Evolutionary conservation across 1,139 yeast species (phyloP).

Genomic region (Meyerozyma elateridarum): DNA sequence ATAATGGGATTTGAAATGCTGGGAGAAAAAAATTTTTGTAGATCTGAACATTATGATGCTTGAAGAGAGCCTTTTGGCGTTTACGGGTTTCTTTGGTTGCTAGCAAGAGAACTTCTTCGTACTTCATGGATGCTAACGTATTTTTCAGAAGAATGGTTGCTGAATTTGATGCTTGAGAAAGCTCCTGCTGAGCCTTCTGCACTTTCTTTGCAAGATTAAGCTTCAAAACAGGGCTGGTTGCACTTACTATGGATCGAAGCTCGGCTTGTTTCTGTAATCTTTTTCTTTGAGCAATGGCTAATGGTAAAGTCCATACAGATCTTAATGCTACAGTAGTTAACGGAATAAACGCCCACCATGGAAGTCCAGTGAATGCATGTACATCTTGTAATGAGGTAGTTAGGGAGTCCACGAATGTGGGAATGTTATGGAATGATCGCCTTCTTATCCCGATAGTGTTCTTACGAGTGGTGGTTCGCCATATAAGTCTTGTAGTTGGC

Average conservation of each 20-base stretch:
- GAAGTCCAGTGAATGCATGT: constrained; percentile 56
- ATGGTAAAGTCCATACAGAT: constrained; percentile 65
- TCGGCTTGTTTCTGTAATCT: constrained; percentile 68
- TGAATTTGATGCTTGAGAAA: not conserved
- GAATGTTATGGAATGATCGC: constrained; percentile 2
- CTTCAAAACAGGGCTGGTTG: constrained; percentile 71
- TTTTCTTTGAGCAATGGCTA: constrained; percentile 67
- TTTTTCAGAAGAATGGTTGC: not conserved
- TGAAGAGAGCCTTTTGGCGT: constrained; percentile 66
- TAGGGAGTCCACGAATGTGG: constrained; percentile 23
- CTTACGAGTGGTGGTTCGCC: no score
- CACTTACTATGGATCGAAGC: constrained; percentile 62
- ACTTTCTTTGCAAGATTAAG: constrained; percentile 64
- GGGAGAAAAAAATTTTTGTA: constrained; percentile 81
- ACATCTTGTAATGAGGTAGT: constrained; percentile 43
- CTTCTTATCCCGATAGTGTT: no score
- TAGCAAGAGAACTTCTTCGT: constrained; percentile 71
- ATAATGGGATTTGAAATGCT: constrained; percentile 78
- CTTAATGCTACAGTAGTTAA: constrained; percentile 63
- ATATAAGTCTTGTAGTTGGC: no score
- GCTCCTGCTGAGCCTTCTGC: constrained; percentile 24
- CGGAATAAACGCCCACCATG: constrained; percentile 86
- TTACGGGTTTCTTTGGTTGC: constrained; percentile 74
- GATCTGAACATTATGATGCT: constrained; percentile 60
- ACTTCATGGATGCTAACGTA: constrained; percentile 48